phyloP scores from a whole-genome alignment of 2,329 filamentous ascomycete genomes.

The Aspergillus aculeatus region DNA sequence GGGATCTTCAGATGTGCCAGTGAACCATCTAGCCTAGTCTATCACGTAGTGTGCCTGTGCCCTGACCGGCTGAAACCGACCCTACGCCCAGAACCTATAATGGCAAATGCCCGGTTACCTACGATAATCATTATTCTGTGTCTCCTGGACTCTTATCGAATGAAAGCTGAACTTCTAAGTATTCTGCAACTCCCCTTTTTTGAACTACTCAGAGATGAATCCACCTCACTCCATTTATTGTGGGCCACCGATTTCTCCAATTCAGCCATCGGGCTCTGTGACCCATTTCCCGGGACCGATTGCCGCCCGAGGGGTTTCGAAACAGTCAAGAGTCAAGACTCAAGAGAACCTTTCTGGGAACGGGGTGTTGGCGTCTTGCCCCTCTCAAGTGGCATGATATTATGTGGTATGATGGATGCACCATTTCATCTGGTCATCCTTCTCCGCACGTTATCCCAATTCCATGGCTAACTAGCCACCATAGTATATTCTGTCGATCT shows the following conservation, averaged over 20 bases:
- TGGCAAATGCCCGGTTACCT: background rate
- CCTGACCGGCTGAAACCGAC: constrained; percentile 1
- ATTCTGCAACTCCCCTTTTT: background rate
- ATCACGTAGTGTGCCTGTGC: background rate
- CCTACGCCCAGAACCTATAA: background rate
- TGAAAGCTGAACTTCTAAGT: background rate
- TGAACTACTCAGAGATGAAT: background rate
- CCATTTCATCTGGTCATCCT: background rate
- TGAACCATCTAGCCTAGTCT: background rate
- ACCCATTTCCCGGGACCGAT: background rate
- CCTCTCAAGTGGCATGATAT: constrained; percentile 6
- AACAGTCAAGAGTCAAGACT: too few species aligned
- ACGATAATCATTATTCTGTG: too few species aligned
- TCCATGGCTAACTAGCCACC: background rate
- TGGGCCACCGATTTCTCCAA: constrained; percentile 1
- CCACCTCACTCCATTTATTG: constrained; percentile 1
- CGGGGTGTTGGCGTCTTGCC: background rate
- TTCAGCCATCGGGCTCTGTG: background rate
- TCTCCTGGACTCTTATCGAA: too few species aligned
- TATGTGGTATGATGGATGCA: constrained; percentile 3
- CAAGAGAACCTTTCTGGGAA: background rate
- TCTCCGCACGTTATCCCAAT: constrained; percentile 2
- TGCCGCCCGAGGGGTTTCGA: background rate
- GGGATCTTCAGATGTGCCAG: background rate
- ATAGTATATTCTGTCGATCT: background rate